Evolutionary conservation across 495 filamentous ascomycete species (phyloP).

Genomic region (Aspergillus bridgeri): DNA sequence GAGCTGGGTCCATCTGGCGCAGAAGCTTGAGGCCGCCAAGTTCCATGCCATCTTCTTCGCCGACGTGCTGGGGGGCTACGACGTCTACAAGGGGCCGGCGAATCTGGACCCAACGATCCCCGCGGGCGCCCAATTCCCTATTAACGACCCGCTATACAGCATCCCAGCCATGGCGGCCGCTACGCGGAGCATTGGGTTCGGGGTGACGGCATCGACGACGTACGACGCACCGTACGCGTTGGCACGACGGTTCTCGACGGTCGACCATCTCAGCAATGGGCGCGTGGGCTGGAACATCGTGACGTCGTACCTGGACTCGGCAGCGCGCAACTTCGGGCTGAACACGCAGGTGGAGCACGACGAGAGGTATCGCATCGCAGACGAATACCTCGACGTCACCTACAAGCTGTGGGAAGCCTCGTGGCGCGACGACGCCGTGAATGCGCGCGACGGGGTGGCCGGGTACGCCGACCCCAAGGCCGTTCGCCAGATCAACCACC

Average conservation of each 20-base stretch:
- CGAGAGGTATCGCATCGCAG: conserved; percentile 62
- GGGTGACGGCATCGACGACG: conserved; percentile 64
- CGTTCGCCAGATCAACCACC: conserved; percentile 62
- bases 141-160: conserved; percentile 51
- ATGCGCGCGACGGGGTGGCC: conserved; percentile 28
- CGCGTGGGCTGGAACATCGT: conserved; percentile 68
- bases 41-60: conserved; percentile 58
- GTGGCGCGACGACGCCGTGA: conserved; percentile 64
- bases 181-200: conserved; percentile 62
- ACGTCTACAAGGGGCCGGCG: conserved; percentile 58
- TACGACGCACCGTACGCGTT: conserved; percentile 68
- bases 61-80: conserved; percentile 55
- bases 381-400: conserved; percentile 65
- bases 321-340: conserved; percentile 58
- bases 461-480: conserved; percentile 55
- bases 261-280: conserved; percentile 65
- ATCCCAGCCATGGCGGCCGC: conserved; percentile 43
- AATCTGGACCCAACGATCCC: conserved; percentile 56
- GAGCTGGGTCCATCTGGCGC: conserved; percentile 44
- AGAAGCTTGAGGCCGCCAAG: conserved; percentile 46
- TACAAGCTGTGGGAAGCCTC: conserved; percentile 68
- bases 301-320: conserved; percentile 62
- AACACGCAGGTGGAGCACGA: conserved; percentile 61
- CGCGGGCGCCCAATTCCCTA: conserved; percentile 64
- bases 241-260: conserved; percentile 61